phyloP scores from a whole-genome alignment of 495 filamentous ascomycete genomes.

The Chaetomidium leptoderma region DNA sequence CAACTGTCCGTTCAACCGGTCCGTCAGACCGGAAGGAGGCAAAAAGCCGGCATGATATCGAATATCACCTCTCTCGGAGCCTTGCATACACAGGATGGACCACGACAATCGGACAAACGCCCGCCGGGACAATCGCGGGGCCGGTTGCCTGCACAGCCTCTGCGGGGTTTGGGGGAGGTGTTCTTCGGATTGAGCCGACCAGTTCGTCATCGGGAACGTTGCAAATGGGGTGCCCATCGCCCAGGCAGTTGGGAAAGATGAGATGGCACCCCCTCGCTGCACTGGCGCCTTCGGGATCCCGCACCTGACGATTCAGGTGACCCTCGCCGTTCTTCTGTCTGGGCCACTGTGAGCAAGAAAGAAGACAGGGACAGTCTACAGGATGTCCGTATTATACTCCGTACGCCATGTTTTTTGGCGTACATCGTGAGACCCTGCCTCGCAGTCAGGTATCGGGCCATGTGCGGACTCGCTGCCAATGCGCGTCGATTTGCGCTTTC shows the following conservation, averaged over 20 bases:
- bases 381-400: no score
- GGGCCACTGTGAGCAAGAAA: neutral
- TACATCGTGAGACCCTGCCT: no score
- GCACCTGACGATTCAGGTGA: slow-evolving; percentile 16
- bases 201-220: neutral
- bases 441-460: no score
- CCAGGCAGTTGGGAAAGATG: slow-evolving; percentile 3
- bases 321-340: neutral
- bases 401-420: no score
- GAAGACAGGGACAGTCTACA: no score
- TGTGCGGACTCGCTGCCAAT: no score
- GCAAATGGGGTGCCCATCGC: neutral
- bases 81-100: neutral
- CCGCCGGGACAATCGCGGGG: neutral
- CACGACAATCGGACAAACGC: no score
- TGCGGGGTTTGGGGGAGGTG: slow-evolving; percentile 7
- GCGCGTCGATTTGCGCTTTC: neutral
- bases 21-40: neutral
- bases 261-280: slow-evolving; percentile 8
- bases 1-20: neutral
- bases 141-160: slow-evolving; percentile 6
- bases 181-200: slow-evolving; percentile 12
- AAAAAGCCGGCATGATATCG: neutral
- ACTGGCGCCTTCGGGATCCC: neutral
- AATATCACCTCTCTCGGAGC: no score